Evolutionary conservation across 2,329 filamentous ascomycete species (phyloP).

Genomic region (Annulohypoxylon truncatum): DNA sequence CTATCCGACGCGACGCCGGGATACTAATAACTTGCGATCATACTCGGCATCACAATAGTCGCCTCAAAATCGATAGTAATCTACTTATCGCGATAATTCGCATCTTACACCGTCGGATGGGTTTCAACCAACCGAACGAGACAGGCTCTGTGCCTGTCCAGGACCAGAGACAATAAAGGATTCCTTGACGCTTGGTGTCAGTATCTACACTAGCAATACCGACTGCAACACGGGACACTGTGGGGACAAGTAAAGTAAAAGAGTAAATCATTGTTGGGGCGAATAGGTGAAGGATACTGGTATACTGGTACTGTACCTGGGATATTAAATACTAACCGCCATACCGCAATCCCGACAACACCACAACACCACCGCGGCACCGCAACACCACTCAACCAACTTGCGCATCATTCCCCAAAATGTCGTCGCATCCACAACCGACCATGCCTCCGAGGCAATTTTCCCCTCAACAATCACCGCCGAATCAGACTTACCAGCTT

Average conservation of each 20-base stretch:
- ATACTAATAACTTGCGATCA: neutral
- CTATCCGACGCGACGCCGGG: constrained; percentile 12
- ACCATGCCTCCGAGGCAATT: constrained; percentile 49
- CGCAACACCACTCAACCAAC: neutral
- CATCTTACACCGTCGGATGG: constrained; percentile 57
- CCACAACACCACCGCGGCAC: neutral
- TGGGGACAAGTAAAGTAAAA: neutral
- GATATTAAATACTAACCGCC: neutral
- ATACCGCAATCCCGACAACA: neutral
- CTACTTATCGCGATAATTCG: constrained; percentile 3
- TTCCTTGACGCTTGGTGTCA: neutral
- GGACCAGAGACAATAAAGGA: constrained; percentile 37
- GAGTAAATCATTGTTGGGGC: neutral
- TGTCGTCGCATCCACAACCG: constrained; percentile 49
- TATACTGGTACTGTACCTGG: too few relatives aligned
- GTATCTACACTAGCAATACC: neutral
- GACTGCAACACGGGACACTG: neutral
- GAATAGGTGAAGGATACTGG: neutral
- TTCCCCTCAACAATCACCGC: constrained; percentile 64
- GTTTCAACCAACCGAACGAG: constrained; percentile 57
- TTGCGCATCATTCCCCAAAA: constrained; percentile 26
- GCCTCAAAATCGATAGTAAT: constrained; percentile 1
- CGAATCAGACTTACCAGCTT: constrained; percentile 65
- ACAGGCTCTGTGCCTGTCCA: constrained; percentile 62
- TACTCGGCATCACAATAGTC: constrained; percentile 25